Evolutionary conservation across 352 stramenopile genomes (phyloP).

Genomic region (Globisporangium echinulatum): DNA sequence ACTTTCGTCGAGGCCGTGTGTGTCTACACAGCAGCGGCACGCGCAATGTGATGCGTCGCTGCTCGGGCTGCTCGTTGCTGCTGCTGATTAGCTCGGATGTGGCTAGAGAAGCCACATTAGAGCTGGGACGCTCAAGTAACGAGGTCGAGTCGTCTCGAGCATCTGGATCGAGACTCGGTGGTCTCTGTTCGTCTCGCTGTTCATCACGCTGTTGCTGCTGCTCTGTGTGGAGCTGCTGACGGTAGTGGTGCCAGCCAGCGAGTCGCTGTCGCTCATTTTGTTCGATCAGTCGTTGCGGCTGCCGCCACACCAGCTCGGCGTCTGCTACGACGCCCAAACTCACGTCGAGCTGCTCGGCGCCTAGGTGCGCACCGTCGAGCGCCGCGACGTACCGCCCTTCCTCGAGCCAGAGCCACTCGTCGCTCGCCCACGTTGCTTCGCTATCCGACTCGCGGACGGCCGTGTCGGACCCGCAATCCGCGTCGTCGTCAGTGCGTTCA

Average conservation of each 20-base stretch:
- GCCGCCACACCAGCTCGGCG: not conserved
- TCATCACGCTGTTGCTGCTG: not conserved
- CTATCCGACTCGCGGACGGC: too few species aligned
- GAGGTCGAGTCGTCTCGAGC: not conserved
- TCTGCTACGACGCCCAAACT: not conserved
- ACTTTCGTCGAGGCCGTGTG: not conserved
- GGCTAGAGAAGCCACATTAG: too few species aligned
- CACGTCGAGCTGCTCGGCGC: not conserved
- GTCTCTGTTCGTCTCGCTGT: not conserved
- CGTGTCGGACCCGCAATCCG: too few species aligned
- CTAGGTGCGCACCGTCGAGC: not conserved
- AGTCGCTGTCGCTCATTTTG: not conserved
- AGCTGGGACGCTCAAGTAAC: not conserved
- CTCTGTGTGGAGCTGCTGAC: too few species aligned
- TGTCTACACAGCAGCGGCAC: not conserved
- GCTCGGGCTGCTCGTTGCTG: not conserved
- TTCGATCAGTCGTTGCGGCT: not conserved
- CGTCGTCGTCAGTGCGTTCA: too few species aligned
- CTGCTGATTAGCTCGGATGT: too few species aligned
- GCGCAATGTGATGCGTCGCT: not conserved
- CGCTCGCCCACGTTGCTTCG: not conserved
- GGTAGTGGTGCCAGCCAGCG: not conserved
- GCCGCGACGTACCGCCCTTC: not conserved
- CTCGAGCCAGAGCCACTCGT: not conserved
- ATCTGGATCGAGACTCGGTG: not conserved